Percentiles rank a stretch among this genome's conserved stretches.
Conservation (phyloP, 164 flowering plant species). For the Chimonanthus praecox region DNA sequence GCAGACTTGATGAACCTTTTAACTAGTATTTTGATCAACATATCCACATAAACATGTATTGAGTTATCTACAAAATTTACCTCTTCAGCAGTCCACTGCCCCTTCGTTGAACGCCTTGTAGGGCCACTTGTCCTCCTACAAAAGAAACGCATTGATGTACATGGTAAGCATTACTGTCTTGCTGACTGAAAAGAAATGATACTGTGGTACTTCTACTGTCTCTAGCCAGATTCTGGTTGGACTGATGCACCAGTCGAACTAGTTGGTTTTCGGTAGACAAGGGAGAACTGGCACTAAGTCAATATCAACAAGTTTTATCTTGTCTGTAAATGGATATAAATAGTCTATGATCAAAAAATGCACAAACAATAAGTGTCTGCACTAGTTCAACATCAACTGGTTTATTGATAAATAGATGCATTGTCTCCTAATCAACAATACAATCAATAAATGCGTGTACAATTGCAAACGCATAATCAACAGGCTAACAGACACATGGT, state of each 20-base stretch:
- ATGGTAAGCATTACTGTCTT: background rate
- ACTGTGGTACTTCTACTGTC: no score
- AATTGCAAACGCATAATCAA: background rate
- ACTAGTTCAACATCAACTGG: background rate
- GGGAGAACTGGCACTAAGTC: no score
- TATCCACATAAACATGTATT: background rate
- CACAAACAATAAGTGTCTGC: no score
- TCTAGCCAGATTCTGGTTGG: no score
- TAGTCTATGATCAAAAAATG: no score
- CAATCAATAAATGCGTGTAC: background rate
- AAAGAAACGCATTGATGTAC: background rate
- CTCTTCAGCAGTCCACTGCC: constrained; percentile 98
- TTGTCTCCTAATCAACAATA: no score
- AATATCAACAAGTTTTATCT: no score
- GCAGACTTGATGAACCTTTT: background rate
- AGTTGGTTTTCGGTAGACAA: no score
- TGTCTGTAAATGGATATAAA: no score
- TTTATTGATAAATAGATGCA: background rate
- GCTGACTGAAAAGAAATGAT: background rate
- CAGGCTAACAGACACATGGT: background rate
- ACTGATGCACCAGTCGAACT: no score
- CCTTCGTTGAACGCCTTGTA: constrained; percentile 93
- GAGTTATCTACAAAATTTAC: constrained; percentile 21
- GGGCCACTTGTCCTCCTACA: constrained; percentile 97
- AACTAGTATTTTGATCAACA: background rate